Base-by-base conservation (phyloP, 768 basidiomycete species). In the Agrocybe chaxingu region DNA sequence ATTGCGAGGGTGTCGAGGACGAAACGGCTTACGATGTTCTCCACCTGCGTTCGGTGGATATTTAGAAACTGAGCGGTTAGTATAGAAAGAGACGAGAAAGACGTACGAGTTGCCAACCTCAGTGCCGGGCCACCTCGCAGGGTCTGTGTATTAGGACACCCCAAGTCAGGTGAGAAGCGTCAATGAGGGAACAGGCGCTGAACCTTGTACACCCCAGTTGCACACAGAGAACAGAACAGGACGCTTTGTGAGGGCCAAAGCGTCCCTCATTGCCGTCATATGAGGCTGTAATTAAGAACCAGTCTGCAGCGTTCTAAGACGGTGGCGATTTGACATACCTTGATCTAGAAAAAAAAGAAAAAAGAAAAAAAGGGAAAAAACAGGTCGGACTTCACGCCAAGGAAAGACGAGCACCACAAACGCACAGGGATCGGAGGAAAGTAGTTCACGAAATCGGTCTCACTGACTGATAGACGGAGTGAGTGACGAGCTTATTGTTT, bases 221-320 rank as follows among this genome's bases (percentile, higher is more conserved):
- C 79, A 79, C n/a, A 79, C 69, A 7, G 77, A 76, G 53, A 75
- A 81, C 2, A 78, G 67, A 38, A 81, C 71, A 10, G 75, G 75
- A 10, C 76, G 71, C 7, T 66, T 67, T 1, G 74, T 76, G 7
- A 69, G 69, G 40, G 62, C 63, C 31, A 80, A 59, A 1, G 77
- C 78, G 52, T 77, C 66, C 47, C 70, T 61, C 78, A 80, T 80
- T 6, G 75, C 62, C 1, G 8, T 54, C 58, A 52, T 70, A 78
- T 57, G 76, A 74, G 29, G 70, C 57, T 74, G 74, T 46, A 13
- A 36, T 13, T n/a, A 41, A 18, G 3, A 7, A 37, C 45, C 16
- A 38, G 36, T 51, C 10, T 53, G 19, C 2, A 36, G 1, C 8
- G 11, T 16, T 34, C 37, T 41, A 7, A 10, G 10, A 16, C 31